These are phyloP conservation scores for Asterionellopsis glacialis DNA, from an alignment of 108 stramenopile genomes.

Conservation along the genomic window DNA sequence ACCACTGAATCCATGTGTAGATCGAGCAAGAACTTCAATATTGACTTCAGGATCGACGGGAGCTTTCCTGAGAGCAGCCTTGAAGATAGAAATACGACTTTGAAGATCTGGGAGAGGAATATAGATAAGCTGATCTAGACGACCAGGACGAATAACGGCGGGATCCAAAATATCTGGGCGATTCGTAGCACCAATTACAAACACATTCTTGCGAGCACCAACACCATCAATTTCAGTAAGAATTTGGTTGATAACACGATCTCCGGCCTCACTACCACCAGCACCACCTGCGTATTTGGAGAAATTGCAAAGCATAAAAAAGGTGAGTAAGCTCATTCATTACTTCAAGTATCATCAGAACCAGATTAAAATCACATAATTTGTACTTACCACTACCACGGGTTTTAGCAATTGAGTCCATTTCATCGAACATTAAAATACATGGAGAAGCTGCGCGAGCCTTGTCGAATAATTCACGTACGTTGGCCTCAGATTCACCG, in stretches of 20 bases:
- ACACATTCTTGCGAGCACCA: constrained; percentile 89
- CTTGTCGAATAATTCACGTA: constrained; percentile 91
- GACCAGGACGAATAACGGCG: constrained; percentile 93
- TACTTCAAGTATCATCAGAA: constrained; percentile 48
- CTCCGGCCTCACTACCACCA: constrained; percentile 91
- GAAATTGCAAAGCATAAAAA: not conserved
- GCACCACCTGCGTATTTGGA: constrained; percentile 33
- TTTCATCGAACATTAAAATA: constrained; percentile 99
- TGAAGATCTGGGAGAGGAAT: constrained; percentile 89
- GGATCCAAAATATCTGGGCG: constrained; percentile 92
- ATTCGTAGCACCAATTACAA: constrained; percentile 94
- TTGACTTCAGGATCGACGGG: constrained; percentile 81
- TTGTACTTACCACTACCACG: constrained; percentile 70
- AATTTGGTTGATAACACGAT: constrained; percentile 98
- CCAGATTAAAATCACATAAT: constrained; percentile 28
- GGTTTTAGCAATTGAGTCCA: constrained; percentile 94
- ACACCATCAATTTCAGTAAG: constrained; percentile 98
- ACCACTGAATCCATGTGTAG: constrained; percentile 91
- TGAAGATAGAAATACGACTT: constrained; percentile 89
- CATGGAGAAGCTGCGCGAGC: constrained; percentile 87
- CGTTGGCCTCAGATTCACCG: constrained; percentile 97
- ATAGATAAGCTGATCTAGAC: constrained; percentile 92
- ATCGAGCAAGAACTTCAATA: constrained; percentile 78
- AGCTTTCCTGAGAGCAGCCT: constrained; percentile 92
- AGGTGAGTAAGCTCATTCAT: constrained; percentile 25